Conservation (phyloP, 2,329 filamentous ascomycete genomes). For the Ophiostoma sp. region DNA sequence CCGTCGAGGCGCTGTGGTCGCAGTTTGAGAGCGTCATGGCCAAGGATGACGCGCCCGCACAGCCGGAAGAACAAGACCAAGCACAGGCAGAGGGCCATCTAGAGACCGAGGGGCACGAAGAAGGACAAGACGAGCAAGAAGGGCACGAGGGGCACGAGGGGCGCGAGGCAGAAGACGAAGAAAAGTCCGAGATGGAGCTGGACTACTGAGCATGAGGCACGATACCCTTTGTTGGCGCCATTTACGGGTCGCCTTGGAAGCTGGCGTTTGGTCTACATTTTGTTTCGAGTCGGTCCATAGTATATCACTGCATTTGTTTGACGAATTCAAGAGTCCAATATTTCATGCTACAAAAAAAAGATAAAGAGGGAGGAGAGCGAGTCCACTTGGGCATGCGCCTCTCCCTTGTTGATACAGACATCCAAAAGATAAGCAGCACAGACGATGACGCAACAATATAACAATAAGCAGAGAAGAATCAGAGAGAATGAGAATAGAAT, state of each 20-base stretch:
- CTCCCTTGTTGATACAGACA: constrained; percentile 3
- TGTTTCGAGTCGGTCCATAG: neutral
- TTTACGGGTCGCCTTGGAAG: neutral
- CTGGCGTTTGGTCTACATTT: neutral
- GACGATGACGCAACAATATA: neutral
- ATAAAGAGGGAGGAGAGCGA: neutral
- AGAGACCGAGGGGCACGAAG: neutral
- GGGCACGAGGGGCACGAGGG: neutral
- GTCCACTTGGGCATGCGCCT: neutral
- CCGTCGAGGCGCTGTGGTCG: constrained; percentile 93
- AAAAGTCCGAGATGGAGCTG: constrained; percentile 14
- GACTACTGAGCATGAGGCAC: neutral
- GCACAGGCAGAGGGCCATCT: neutral
- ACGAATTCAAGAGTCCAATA: constrained; percentile 14
- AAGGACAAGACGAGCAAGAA: neutral
- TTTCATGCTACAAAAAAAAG: constrained; percentile 11
- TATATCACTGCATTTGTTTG: neutral
- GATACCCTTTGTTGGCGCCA: neutral
- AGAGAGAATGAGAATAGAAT: neutral
- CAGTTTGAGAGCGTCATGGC: constrained; percentile 97
- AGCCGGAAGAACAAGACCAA: constrained; percentile 21
- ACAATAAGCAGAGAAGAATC: neutral
- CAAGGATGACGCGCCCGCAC: constrained; percentile 40
- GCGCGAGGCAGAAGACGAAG: neutral
- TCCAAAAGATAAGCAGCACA: constrained; percentile 11